Evolutionary conservation across 1,139 yeast species (phyloP).

Genomic region (Kodamaea derodonti): DNA sequence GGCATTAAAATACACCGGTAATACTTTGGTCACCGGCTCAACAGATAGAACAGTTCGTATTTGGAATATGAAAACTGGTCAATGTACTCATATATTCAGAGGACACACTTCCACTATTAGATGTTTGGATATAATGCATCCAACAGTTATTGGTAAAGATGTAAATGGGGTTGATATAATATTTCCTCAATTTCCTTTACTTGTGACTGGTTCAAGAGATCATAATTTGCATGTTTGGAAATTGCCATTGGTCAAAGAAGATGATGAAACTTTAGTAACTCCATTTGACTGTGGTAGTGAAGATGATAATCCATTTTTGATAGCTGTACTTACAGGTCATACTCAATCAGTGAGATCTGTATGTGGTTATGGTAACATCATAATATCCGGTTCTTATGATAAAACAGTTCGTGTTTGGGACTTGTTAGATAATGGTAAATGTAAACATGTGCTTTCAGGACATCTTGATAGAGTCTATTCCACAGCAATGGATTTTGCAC

Average conservation of each 20-base stretch:
- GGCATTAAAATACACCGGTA: constrained; percentile 90
- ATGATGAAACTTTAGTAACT: constrained; percentile 24
- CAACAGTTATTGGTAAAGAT: constrained; percentile 55
- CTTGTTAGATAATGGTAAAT: constrained; percentile 61
- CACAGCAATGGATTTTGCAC: constrained; percentile 71
- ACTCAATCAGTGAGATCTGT: constrained; percentile 85
- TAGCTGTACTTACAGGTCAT: constrained; percentile 81
- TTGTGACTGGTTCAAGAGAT: constrained; percentile 90
- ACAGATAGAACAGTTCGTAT: constrained; percentile 56
- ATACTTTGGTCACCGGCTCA: constrained; percentile 58
- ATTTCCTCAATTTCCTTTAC: constrained; percentile 58
- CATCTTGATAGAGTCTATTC: constrained; percentile 87
- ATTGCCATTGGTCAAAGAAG: constrained; percentile 56
- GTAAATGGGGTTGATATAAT: constrained; percentile 62
- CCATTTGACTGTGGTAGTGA: constrained; percentile 39
- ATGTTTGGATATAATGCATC: constrained; percentile 80
- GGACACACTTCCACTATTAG: constrained; percentile 94
- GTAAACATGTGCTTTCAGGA: constrained; percentile 72
- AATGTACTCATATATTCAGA: constrained; percentile 57
- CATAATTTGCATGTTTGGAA: constrained; percentile 87
- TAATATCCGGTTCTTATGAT: constrained; percentile 90
- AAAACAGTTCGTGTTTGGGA: constrained; percentile 93
- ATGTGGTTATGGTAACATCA: constrained; percentile 77
- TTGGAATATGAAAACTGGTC: constrained; percentile 57
- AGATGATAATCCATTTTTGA: constrained; percentile 61